phyloP scores from a whole-genome alignment of 352 stramenopile genomes.

The Peronospora tabacina region DNA sequence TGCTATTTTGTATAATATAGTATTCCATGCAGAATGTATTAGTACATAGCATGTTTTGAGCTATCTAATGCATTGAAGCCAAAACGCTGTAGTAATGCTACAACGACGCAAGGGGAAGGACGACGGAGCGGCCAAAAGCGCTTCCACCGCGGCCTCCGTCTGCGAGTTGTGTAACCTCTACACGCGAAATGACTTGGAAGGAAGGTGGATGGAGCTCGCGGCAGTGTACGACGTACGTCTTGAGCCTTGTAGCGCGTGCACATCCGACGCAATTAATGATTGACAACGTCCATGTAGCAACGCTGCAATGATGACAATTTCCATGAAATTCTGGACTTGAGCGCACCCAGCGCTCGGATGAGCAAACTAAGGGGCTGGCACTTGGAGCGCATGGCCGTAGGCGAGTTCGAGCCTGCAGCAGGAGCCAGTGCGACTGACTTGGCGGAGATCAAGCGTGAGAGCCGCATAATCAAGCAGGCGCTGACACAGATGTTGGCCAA shows the following conservation, averaged over 20 bases:
- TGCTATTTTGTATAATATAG: too few relatives aligned
- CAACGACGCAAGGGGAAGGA: slow-evolving; percentile 27
- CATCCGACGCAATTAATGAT: slow-evolving; percentile 1
- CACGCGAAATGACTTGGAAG: slow-evolving; percentile 49
- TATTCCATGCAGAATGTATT: too few relatives aligned
- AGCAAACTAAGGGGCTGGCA: slow-evolving; percentile 68
- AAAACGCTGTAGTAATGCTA: slow-evolving; percentile 18
- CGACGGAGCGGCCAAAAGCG: slow-evolving; percentile 12
- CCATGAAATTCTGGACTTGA: slow-evolving; percentile 67
- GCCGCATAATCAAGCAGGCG: slow-evolving; percentile 46
- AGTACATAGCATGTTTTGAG: neutral
- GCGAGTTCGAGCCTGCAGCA: slow-evolving; percentile 45
- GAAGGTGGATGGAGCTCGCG: slow-evolving; percentile 61
- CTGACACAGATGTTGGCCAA: slow-evolving; percentile 52
- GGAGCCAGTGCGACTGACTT: slow-evolving; percentile 33
- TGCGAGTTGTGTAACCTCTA: slow-evolving; percentile 60
- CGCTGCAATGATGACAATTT: slow-evolving; percentile 70
- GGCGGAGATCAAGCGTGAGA: slow-evolving; percentile 53
- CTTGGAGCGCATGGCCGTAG: slow-evolving; percentile 74
- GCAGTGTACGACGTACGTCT: slow-evolving; percentile 61
- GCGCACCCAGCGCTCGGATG: slow-evolving; percentile 44
- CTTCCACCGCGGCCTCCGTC: slow-evolving; percentile 28
- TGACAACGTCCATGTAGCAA: slow-evolving; percentile 35
- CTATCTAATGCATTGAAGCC: neutral
- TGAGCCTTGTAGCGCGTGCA: neutral